These are phyloP conservation scores for Irineochytrium annulatum DNA, from an alignment of 192 early-diverging fungal species.

Conservation along the genomic window DNA sequence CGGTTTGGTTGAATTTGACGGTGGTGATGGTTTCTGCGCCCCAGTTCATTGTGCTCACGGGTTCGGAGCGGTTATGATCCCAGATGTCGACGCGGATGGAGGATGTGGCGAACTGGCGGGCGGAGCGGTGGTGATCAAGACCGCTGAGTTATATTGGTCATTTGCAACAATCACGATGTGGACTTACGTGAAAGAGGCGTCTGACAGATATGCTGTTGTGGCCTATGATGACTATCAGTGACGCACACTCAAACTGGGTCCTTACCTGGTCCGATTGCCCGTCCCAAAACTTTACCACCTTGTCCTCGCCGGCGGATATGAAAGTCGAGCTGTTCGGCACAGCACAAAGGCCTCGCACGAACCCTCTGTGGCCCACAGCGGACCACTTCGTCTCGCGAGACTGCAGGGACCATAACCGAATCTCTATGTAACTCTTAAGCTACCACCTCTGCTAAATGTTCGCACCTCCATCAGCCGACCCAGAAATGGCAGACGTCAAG, in stretches of 20 bases:
- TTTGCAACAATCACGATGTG: no score
- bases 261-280: constrained; percentile 39
- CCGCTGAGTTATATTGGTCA: constrained; percentile 39
- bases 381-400: constrained; percentile 74
- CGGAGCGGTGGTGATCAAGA: constrained; percentile 85
- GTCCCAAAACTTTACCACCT: constrained; percentile 92
- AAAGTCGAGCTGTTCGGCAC: constrained; percentile 67
- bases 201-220: constrained; percentile 59
- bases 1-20: constrained; percentile 95
- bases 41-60: constrained; percentile 81
- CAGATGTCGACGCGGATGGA: constrained; percentile 85
- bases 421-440: constrained; percentile 47
- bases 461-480: constrained; percentile 86
- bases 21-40: constrained; percentile 92
- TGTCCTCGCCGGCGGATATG: constrained; percentile 91
- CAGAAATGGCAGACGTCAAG: constrained; percentile 78
- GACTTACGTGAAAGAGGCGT: constrained; percentile 62
- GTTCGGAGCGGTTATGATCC: constrained; percentile 77
- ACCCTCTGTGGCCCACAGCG: constrained; percentile 67
- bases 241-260: background rate
- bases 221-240: background rate
- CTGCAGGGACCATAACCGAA: constrained; percentile 86
- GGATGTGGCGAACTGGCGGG: constrained; percentile 84
- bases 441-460: background rate
- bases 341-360: constrained; percentile 80